Conservation (phyloP, 768 basidiomycete genomes). For the Termitomyces sp. region DNA sequence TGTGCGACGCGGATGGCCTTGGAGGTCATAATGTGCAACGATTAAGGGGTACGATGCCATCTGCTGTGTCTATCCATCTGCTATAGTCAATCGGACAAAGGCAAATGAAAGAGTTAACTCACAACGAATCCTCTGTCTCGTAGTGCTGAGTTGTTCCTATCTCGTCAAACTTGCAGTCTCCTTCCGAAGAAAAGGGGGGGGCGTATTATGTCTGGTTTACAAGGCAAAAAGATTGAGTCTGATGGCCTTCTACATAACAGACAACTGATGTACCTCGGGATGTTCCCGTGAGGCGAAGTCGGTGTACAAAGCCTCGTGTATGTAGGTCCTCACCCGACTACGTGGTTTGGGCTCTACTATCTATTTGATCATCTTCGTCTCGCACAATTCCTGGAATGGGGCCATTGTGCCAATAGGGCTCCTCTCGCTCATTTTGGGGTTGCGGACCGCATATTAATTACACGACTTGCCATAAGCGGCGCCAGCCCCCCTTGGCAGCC, state of each 20-base stretch:
- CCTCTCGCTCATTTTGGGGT: background rate
- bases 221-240: background rate
- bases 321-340: constrained; percentile 3
- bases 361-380: background rate
- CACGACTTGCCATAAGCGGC: background rate
- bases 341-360: background rate
- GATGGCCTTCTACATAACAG: background rate
- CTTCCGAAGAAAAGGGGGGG: background rate
- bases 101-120: background rate
- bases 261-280: constrained; percentile 4
- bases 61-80: background rate
- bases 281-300: constrained; percentile 6
- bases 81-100: background rate
- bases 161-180: background rate
- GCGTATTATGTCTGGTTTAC: background rate
- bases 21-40: constrained; percentile 21
- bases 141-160: background rate
- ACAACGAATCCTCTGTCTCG: background rate
- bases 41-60: constrained; percentile 19
- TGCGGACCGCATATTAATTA: constrained; percentile 2
- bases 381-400: background rate
- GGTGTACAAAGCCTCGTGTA: constrained; percentile 6
- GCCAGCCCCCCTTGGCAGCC: background rate
- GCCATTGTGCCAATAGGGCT: background rate
- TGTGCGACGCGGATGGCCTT: constrained; percentile 20